A percentile compares a stretch with the other conserved stretches of the same genome.
Evolutionary conservation across 2,329 filamentous ascomycete genomes (phyloP).

Genomic region (Diplocarpon mali): DNA sequence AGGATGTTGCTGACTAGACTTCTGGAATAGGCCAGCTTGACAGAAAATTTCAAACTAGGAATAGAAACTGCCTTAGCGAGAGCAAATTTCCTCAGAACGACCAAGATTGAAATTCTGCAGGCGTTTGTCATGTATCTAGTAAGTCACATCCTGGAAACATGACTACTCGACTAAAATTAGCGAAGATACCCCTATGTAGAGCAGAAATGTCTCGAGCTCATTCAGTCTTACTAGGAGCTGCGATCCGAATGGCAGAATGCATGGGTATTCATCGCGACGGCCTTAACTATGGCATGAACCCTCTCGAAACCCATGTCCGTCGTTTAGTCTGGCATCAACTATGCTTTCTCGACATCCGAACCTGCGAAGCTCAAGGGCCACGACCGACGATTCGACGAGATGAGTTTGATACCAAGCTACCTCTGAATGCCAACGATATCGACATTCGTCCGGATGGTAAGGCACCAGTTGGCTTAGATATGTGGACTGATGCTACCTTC

Average conservation of each 20-base stretch:
- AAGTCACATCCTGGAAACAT: slow-evolving; percentile 25
- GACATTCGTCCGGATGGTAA: slow-evolving; percentile 41
- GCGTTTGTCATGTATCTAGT: slow-evolving; percentile 69
- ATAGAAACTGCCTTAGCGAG: slow-evolving; percentile 57
- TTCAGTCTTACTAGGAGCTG: slow-evolving; percentile 60
- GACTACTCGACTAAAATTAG: background rate
- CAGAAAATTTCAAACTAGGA: slow-evolving; percentile 52
- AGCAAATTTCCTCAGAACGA: slow-evolving; percentile 61
- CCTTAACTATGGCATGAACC: slow-evolving; percentile 50
- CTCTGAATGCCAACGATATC: slow-evolving; percentile 57
- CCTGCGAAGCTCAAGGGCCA: slow-evolving; percentile 64
- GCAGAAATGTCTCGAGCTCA: slow-evolving; percentile 63
- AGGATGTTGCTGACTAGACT: background rate
- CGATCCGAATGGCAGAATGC: slow-evolving; percentile 63
- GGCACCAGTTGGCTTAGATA: slow-evolving; percentile 30
- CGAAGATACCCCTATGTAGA: slow-evolving; percentile 57
- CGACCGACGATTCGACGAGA: slow-evolving; percentile 60
- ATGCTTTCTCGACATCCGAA: slow-evolving; percentile 65
- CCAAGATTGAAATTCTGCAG: slow-evolving; percentile 63
- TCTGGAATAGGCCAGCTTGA: slow-evolving; percentile 35
- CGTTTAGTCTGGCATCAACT: slow-evolving; percentile 69
- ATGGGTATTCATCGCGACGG: slow-evolving; percentile 64
- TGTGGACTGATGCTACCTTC: slow-evolving; percentile 59
- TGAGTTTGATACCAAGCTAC: slow-evolving; percentile 64
- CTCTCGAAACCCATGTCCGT: slow-evolving; percentile 60